Conservation (phyloP, 31 red algal genomes). For the Pterothamnion heteromorphum region DNA sequence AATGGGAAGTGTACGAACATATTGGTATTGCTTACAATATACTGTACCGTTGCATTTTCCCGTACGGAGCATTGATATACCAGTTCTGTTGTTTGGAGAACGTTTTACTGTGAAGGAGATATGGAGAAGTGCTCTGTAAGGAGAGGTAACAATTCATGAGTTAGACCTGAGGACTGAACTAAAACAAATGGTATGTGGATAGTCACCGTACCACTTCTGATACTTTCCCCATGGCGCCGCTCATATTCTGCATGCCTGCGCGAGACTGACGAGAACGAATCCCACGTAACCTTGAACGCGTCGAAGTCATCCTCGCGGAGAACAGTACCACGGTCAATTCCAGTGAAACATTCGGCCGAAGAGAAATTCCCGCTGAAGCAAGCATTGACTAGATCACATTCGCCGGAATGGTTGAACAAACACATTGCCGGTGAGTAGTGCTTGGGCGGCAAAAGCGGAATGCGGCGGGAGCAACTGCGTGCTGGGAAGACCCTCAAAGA, state of each 20-base stretch:
- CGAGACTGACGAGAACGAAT: neutral
- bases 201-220: conserved; percentile 17
- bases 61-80: neutral
- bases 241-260: conserved; percentile 22
- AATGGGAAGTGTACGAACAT: neutral
- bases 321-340: neutral
- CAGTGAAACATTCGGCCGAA: conserved; percentile 3
- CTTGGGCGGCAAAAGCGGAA: neutral
- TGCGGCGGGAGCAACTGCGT: neutral
- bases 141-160: neutral
- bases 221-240: neutral
- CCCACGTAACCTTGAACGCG: conserved; percentile 15
- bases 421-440: conserved; percentile 1
- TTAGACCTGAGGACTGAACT: conserved; percentile 13
- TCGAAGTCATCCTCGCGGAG: neutral
- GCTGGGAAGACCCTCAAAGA: conserved; percentile 12
- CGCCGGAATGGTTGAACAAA: neutral
- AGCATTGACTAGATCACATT: neutral
- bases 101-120: neutral
- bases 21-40: neutral
- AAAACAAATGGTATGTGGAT: neutral
- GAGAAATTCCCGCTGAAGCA: conserved; percentile 28
- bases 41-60: neutral
- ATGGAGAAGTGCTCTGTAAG: neutral
- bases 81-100: neutral